A percentile compares a stretch with the other conserved stretches of the same genome.
These are phyloP conservation scores for rapeseed (Brassica napus) DNA, from an alignment of 345 rosid species.

Conservation along the genomic window DNA sequence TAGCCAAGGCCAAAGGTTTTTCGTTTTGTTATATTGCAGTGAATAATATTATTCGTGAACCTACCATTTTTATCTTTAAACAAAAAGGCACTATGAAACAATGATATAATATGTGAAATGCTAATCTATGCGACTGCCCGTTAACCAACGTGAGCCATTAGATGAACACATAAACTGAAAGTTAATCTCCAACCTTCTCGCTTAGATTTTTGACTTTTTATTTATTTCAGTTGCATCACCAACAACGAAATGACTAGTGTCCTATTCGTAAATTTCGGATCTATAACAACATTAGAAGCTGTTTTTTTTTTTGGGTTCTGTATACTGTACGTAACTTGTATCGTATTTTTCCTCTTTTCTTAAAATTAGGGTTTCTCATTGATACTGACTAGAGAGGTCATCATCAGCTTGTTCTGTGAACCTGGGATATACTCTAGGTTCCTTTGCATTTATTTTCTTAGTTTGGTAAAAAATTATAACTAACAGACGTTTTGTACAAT, in stretches of 20 bases:
- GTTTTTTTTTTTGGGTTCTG: not conserved
- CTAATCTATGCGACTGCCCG: not conserved
- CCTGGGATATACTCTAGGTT: conserved; percentile 11
- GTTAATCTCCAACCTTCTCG: conserved; percentile 22
- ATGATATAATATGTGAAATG: not conserved
- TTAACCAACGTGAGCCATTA: not conserved
- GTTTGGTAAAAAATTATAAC: not conserved
- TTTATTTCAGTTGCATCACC: not conserved
- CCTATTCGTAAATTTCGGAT: conserved; percentile 33
- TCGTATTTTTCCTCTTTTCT: not conserved
- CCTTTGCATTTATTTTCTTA: not conserved
- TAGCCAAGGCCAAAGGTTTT: not conserved
- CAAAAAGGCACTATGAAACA: not conserved
- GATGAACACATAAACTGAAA: conserved; percentile 2
- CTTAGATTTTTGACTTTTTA: not conserved
- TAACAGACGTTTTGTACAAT: not conserved
- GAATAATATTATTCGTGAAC: conserved; percentile 1
- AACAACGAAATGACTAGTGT: conserved; percentile 6
- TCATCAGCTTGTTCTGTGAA: conserved; percentile 14
- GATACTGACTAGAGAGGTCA: conserved; percentile 1
- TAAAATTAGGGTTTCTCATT: conserved; percentile 16
- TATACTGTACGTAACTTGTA: not conserved
- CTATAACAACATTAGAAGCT: not conserved
- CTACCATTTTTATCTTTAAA: not conserved
- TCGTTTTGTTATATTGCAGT: not conserved